Evolutionary conservation across 352 stramenopile genomes (phyloP).

Genomic region (Phytophthora melonis): DNA sequence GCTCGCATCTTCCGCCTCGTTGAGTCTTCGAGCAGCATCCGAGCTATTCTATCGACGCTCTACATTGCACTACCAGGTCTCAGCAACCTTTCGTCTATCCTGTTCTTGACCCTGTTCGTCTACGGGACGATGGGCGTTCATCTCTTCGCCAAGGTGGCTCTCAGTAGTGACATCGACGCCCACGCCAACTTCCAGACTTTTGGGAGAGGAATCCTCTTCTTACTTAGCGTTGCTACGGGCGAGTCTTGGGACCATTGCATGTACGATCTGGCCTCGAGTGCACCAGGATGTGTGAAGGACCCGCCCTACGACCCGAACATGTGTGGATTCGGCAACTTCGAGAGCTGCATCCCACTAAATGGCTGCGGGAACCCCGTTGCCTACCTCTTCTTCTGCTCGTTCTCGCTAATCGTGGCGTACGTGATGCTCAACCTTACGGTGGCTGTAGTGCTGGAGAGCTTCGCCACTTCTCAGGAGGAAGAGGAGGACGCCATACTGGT

Average conservation of each 20-base stretch:
- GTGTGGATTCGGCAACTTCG: conserved; percentile 67
- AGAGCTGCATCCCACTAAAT: conserved; percentile 67
- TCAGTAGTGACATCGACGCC: conserved; percentile 71
- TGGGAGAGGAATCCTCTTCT: conserved; percentile 84
- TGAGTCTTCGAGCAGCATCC: conserved; percentile 83
- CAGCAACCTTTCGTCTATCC: conserved; percentile 88
- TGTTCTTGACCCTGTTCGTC: conserved; percentile 94
- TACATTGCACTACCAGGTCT: conserved; percentile 86
- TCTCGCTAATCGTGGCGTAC: conserved; percentile 93
- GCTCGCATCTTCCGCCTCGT: conserved; percentile 82
- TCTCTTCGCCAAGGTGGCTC: conserved; percentile 88
- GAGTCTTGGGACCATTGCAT: conserved; percentile 94
- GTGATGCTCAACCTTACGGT: conserved; percentile 95
- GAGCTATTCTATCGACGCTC: conserved; percentile 89
- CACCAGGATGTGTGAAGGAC: conserved; percentile 57
- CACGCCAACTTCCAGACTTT: conserved; percentile 93
- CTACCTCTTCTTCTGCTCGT: conserved; percentile 79
- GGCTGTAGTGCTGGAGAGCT: conserved; percentile 92
- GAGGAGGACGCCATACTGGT: conserved; percentile 86
- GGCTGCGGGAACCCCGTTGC: conserved; percentile 73
- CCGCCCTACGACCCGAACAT: conserved; percentile 47
- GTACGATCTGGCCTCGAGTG: conserved; percentile 70
- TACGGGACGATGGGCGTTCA: conserved; percentile 92
- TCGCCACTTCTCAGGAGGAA: conserved; percentile 72
- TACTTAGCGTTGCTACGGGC: conserved; percentile 90